Evolutionary conservation across 495 filamentous ascomycete species (phyloP).

Genomic region (Aspergillus haitiensis): DNA sequence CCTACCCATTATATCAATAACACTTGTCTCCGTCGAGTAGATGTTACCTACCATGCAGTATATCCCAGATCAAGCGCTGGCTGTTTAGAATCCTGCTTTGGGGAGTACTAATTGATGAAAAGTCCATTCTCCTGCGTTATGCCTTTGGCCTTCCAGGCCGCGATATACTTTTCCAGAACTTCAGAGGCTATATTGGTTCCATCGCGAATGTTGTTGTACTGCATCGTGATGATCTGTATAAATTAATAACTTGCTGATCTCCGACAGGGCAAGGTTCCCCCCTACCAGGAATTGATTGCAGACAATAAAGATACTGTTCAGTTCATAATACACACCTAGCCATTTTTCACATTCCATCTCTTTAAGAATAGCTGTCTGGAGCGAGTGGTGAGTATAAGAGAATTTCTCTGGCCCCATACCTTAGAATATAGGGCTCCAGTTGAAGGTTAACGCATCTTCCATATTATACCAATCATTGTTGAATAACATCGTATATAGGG

Average conservation of each 20-base stretch:
- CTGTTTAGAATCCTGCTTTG: slow-evolving; percentile 24
- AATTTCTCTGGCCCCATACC: slow-evolving; percentile 36
- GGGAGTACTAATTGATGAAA: slow-evolving; percentile 22
- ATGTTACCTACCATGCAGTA: slow-evolving; percentile 30
- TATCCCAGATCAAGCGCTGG: slow-evolving; percentile 18
- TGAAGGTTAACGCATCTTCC: slow-evolving; percentile 27
- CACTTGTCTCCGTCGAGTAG: not conserved
- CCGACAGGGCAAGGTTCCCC: not conserved
- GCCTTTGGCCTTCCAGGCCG: slow-evolving; percentile 27
- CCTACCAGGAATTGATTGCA: slow-evolving; percentile 30
- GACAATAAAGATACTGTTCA: slow-evolving; percentile 39
- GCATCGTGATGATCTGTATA: slow-evolving; percentile 32
- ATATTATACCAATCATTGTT: slow-evolving; percentile 37
- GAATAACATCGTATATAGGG: slow-evolving; percentile 41
- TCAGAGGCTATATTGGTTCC: slow-evolving; percentile 24
- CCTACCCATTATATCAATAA: slow-evolving; percentile 14
- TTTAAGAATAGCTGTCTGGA: slow-evolving; percentile 33
- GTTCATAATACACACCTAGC: slow-evolving; percentile 37
- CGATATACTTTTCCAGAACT: slow-evolving; percentile 32
- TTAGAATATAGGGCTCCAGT: slow-evolving; percentile 37
- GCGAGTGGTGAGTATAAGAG: slow-evolving; percentile 24
- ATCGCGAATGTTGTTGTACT: slow-evolving; percentile 33
- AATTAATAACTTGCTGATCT: not conserved
- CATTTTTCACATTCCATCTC: slow-evolving; percentile 38
- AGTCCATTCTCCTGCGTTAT: slow-evolving; percentile 25